Evolutionary conservation across 148 eudicot species (phyloP).

Genomic region (Vaccinium myrtillus): DNA sequence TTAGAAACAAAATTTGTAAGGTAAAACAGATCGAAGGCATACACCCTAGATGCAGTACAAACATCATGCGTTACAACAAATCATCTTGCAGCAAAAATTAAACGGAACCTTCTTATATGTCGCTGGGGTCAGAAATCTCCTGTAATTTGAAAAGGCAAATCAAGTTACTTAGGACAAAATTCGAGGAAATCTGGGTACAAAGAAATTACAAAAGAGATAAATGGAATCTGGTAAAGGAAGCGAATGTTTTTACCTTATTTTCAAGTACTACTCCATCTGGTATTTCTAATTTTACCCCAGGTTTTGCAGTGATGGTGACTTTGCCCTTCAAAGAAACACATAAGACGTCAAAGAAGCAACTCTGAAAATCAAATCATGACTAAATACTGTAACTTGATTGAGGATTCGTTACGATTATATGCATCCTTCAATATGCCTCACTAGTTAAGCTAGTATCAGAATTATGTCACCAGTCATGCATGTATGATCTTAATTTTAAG

Average conservation of each 20-base stretch:
- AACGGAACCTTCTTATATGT: too few species aligned
- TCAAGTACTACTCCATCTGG: conserved; percentile 46
- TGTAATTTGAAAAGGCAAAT: not conserved
- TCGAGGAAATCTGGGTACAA: not conserved
- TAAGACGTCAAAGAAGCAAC: not conserved
- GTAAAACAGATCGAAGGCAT: too few species aligned
- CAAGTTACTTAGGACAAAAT: not conserved
- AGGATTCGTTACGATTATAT: not conserved
- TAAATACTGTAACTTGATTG: not conserved
- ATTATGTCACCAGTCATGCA: conserved; percentile 3
- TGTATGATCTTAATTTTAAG: not conserved
- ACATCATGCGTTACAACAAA: too few species aligned
- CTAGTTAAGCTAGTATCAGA: not conserved
- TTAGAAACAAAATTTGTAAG: too few species aligned
- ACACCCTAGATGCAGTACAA: too few species aligned
- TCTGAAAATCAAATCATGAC: not conserved
- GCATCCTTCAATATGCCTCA: not conserved
- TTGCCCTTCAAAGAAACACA: conserved; percentile 30
- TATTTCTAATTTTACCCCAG: conserved; percentile 39
- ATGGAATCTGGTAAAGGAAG: conserved; percentile 2
- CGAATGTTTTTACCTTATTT: conserved; percentile 33
- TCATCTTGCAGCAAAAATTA: too few species aligned
- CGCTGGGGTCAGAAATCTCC: too few species aligned
- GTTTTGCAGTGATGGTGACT: conserved; percentile 35
- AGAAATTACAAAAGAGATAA: not conserved